Base-by-base conservation (phyloP, 768 basidiomycete genomes). In the Sporobolomyces roseus region DNA sequence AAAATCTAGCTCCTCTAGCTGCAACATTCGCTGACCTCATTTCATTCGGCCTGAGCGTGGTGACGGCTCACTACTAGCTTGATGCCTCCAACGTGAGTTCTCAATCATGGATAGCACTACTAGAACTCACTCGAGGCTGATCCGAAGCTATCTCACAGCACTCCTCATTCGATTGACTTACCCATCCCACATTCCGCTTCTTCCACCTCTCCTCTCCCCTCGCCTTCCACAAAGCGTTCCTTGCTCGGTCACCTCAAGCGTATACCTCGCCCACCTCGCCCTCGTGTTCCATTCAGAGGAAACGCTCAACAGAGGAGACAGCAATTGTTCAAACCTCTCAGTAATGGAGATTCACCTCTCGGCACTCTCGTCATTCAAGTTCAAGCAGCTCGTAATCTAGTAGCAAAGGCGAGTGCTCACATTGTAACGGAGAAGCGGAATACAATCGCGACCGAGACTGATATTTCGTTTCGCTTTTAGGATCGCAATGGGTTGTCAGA, bases 401-500 rank as follows among this genome's bases (percentile, higher is more conserved):
- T 66, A 27, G 69, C 71, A 12, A 74, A 73, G 21, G 58, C 35
- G 32, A 33, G 58, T 27, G 29, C 41, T 29, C 25, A 21, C 27
- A 10, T 50, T 29, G 25, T 7, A 8, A n/a, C 21, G 10, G n/a
- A 21, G 46, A n/a, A 48, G 49, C 3, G 23, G 41, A 45, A 25
- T 25, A 4, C n/a, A n/a, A n/a, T n/a, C n/a, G n/a, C n/a, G n/a
- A n/a, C n/a, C n/a, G n/a, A n/a, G n/a, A n/a, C 9, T 12, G 10
- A 35, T 36, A 12, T 5, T 7, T 58, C 43, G 30, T 17, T 30
- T 58, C 36, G 7, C 30, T 13, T 19, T 4, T 25, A 60, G 59
- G 76, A 77, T 66, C 59, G 66, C 14, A 77, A 77, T 36, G 76
- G 76, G n/a, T 52, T 68, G 29, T 72, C 70, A 43, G 76, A 77